Base-by-base conservation (phyloP, 306 rosid genomes). In the Cicer cuneatum region DNA sequence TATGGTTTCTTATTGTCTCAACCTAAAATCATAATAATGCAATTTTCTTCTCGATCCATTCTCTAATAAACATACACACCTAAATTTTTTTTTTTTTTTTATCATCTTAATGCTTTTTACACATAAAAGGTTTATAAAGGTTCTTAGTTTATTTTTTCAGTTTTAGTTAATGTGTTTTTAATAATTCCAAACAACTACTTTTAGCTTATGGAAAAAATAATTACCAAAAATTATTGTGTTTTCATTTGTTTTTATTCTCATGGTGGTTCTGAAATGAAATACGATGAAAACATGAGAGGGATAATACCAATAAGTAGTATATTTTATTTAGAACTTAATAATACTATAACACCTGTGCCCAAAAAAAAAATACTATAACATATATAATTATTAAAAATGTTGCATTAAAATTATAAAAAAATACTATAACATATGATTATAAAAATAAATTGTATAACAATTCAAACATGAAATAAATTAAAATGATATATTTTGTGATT, bases 221-320 rank as follows among this genome's bases (percentile, higher is more conserved):
- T 21, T 21, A 21, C 24, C 1, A 21, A 21, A 21, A 21, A 45
- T 5, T 45, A 2, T 10, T 45, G 29, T 21, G 5, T 21, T 56
- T 56, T 10, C 38, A 58, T 41, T 11, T 58, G 41, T 39, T 65
- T 16, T 65, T 13, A 7, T 66, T 65, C 16, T 66, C 54, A 43
- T 16, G 40, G 5, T 42, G 24, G 24, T 19, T 45, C 10, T 12
- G 5, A 45, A 46, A 12, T 12, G 39, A 43, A 66, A 13, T 18
- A 18, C 9, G 1, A 21, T 21, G 24, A 21, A 21, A 21, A 21
- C 24, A 21, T 21, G 24, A 21, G 24, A 1, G 1, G 24, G 24
- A 1, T 18, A 18, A 18, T n/a, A n/a, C n/a, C n/a, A n/a, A n/a
- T 18, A 18, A 18, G 19, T 18, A 18, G 19, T 18, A 18, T 18